A percentile compares a stretch with the other conserved stretches of the same genome.
phyloP scores from a whole-genome alignment of 176 grass and related monocot genomes.

The Triticum timopheevii region DNA sequence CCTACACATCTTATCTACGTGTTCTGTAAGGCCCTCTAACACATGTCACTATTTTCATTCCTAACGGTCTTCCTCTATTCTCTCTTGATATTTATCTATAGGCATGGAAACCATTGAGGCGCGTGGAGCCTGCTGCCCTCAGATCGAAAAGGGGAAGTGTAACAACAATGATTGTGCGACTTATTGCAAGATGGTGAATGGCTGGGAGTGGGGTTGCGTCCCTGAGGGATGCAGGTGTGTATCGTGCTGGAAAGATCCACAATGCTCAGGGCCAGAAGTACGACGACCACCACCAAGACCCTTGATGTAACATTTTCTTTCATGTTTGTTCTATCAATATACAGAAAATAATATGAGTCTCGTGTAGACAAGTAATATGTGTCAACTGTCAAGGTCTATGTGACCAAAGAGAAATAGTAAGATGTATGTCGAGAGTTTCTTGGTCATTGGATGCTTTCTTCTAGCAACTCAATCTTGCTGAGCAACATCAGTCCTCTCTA shows the following conservation, averaged over 20 bases:
- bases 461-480: no score
- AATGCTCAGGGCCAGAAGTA: neutral
- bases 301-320: no score
- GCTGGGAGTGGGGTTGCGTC: neutral
- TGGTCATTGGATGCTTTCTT: no score
- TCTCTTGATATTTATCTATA: neutral
- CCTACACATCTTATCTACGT: neutral
- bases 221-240: neutral
- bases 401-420: no score
- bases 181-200: neutral
- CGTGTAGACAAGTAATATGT: no score
- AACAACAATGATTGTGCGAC: neutral
- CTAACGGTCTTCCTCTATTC: neutral
- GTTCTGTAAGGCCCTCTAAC: neutral
- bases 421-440: no score
- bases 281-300: no score
- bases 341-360: no score
- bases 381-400: no score
- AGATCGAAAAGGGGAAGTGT: neutral
- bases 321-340: no score
- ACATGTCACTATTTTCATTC: neutral
- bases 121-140: neutral
- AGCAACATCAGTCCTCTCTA: no score
- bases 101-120: neutral
- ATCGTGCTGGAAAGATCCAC: neutral